Evolutionary conservation across 1,139 yeast genomes (phyloP).

Genomic region (Magnusiomyces fungicola): DNA sequence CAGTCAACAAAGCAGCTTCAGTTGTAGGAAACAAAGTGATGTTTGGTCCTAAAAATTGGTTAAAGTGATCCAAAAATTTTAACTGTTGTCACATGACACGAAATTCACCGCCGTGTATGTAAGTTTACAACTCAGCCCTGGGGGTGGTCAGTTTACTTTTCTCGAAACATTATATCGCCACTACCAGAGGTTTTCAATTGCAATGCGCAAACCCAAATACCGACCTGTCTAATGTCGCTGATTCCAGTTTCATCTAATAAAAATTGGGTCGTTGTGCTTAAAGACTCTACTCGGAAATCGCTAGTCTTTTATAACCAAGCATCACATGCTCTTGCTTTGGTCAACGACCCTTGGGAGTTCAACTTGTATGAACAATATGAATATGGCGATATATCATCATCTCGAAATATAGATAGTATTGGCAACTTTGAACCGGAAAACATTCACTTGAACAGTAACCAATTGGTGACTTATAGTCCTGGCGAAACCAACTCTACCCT

Average conservation of each 20-base stretch:
- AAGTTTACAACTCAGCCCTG: no score
- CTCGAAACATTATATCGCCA: no score
- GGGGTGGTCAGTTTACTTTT: no score
- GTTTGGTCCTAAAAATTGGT: no score
- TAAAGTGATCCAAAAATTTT: no score
- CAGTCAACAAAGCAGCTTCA: no score
- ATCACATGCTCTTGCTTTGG: conserved; percentile 27
- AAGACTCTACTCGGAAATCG: conserved; percentile 28
- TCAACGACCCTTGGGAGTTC: conserved; percentile 22
- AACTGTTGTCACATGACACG: no score
- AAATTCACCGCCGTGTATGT: no score
- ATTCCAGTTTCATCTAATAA: conserved; percentile 24
- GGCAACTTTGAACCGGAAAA: not conserved
- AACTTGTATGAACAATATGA: conserved; percentile 4
- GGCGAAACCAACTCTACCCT: no score
- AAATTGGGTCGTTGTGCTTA: conserved; percentile 29
- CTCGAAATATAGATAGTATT: no score
- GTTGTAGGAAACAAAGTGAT: no score
- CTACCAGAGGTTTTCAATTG: not conserved
- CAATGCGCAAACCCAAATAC: not conserved
- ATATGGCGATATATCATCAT: not conserved
- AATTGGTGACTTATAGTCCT: not conserved
- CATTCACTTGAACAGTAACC: not conserved
- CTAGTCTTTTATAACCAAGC: conserved; percentile 29
- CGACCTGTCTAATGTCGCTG: conserved; percentile 31